These are phyloP conservation scores for Nicotiana otophora DNA, from an alignment of 257 asterid genomes.

Conservation along the genomic window DNA sequence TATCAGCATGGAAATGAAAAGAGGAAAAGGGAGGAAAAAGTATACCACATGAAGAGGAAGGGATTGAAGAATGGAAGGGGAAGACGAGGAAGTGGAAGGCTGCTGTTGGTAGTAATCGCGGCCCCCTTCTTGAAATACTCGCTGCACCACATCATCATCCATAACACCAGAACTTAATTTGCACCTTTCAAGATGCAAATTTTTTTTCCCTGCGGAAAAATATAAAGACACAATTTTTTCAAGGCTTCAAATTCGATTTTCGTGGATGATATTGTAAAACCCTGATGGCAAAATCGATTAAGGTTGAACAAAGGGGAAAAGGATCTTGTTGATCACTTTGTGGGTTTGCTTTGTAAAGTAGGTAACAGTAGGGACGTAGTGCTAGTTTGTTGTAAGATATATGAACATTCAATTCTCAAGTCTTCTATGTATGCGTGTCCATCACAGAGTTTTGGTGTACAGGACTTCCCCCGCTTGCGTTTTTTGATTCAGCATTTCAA, in stretches of 20 bases:
- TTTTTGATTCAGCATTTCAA: slow-evolving; percentile 2
- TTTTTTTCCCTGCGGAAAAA: neutral
- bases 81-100: slow-evolving; percentile 81
- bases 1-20: neutral
- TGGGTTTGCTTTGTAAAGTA: neutral
- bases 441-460: neutral
- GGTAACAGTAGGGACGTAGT: neutral
- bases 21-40: neutral
- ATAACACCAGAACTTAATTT: slow-evolving; percentile 10
- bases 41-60: slow-evolving; percentile 93
- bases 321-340: neutral
- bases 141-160: slow-evolving; percentile 93
- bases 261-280: neutral
- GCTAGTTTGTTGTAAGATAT: neutral
- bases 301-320: neutral
- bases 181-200: neutral
- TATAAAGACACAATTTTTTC: neutral
- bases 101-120: slow-evolving; percentile 83
- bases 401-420: neutral
- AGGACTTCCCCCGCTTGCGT: neutral
- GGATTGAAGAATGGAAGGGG: slow-evolving; percentile 93
- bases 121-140: slow-evolving; percentile 92
- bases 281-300: neutral
- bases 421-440: neutral
- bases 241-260: neutral